Percentiles rank a stretch among this genome's conserved stretches.
These are phyloP conservation scores for Paraphysoderma sedebokerense DNA, from an alignment of 371 early-diverging fungal genomes.

Conservation along the genomic window DNA sequence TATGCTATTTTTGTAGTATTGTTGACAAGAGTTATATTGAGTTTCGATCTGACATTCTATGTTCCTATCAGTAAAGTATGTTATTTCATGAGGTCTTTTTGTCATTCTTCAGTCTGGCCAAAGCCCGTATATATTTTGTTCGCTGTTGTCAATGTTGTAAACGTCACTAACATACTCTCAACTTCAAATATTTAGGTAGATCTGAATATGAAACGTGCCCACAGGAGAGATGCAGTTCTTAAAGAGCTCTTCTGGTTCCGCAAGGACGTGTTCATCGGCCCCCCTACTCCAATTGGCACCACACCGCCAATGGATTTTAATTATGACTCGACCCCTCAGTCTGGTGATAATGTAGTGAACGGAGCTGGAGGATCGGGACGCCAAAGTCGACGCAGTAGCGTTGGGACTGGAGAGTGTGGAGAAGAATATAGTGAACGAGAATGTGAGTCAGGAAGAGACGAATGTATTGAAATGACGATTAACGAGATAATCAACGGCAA, in stretches of 20 bases:
- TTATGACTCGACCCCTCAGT: constrained; percentile 4
- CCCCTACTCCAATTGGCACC: not conserved
- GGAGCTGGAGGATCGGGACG: too few species aligned
- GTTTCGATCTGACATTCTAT: constrained; percentile 81
- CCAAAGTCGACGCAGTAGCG: not conserved
- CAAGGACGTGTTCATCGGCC: constrained; percentile 32
- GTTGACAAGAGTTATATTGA: constrained; percentile 74
- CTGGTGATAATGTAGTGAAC: not conserved
- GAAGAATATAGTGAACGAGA: constrained; percentile 18
- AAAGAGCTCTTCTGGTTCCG: constrained; percentile 80
- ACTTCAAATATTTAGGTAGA: constrained; percentile 81
- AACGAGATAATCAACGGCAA: constrained; percentile 92
- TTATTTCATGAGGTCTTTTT: too few species aligned
- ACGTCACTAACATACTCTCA: too few species aligned
- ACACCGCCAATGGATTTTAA: not conserved
- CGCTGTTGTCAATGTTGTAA: not conserved
- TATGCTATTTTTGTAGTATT: constrained; percentile 87
- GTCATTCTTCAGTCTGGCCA: constrained; percentile 1
- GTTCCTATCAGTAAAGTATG: constrained; percentile 80
- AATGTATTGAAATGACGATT: constrained; percentile 61
- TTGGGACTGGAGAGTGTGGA: constrained; percentile 1
- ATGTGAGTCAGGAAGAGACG: too few species aligned
- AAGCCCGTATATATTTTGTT: not conserved
- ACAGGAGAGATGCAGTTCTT: constrained; percentile 64
- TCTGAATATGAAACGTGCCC: constrained; percentile 84